These are phyloP conservation scores for Arthrobotrys megalospora DNA, from an alignment of 2,329 filamentous ascomycete species.

Conservation along the genomic window DNA sequence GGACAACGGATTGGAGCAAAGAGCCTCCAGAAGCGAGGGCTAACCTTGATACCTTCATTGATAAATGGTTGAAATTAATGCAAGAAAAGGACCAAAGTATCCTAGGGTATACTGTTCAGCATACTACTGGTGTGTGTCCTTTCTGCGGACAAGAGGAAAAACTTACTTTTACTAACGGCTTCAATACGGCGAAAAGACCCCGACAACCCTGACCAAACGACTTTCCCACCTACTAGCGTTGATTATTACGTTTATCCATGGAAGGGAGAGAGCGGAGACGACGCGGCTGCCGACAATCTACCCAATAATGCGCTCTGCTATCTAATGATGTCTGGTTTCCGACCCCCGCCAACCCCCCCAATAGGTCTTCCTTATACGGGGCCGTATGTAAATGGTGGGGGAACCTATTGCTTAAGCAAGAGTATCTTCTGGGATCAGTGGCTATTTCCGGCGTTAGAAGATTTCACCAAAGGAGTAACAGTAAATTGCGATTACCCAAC, in stretches of 20 bases:
- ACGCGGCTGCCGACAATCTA: neutral
- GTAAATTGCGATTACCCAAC: too few relatives aligned
- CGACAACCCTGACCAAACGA: neutral
- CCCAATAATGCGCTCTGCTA: neutral
- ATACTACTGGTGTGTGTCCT: neutral
- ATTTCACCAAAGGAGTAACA: too few relatives aligned
- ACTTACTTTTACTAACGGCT: too few relatives aligned
- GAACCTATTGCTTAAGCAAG: neutral
- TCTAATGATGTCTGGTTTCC: neutral
- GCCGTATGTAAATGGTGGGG: neutral
- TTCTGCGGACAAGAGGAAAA: too few relatives aligned
- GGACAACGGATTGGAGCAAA: neutral
- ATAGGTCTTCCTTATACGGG: neutral
- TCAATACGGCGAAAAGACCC: neutral
- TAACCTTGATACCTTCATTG: neutral
- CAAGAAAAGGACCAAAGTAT: neutral
- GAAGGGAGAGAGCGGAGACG: neutral
- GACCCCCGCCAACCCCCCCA: neutral
- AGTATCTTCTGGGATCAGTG: neutral
- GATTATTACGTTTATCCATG: neutral
- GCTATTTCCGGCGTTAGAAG: neutral
- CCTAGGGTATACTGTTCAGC: neutral
- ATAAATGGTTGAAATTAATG: neutral
- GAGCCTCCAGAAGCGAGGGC: neutral
- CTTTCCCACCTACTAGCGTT: neutral